Evolutionary conservation across 1,284 basidiomycete genomes (phyloP).

Genomic region (Xanthoconium separans): DNA sequence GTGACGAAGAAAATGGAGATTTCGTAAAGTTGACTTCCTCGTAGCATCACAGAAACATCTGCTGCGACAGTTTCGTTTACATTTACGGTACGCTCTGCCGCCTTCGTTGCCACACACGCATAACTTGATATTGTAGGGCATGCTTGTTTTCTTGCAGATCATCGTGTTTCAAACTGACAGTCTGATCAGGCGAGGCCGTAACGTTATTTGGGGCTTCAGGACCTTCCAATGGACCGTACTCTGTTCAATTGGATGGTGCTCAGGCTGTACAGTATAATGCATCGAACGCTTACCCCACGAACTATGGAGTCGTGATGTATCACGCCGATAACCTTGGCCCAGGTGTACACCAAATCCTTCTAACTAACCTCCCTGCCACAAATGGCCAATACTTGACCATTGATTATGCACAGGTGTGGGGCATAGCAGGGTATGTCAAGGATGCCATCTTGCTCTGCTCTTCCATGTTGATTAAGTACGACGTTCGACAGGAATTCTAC

Average conservation of each 20-base stretch:
- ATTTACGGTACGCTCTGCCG: conserved; percentile 27
- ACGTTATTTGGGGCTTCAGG: conserved; percentile 26
- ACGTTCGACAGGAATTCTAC: not conserved
- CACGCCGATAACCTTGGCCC: conserved; percentile 31
- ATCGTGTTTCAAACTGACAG: not conserved
- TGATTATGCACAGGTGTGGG: conserved; percentile 26
- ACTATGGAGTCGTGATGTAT: conserved; percentile 25
- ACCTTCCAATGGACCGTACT: conserved; percentile 24
- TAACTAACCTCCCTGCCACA: conserved; percentile 24
- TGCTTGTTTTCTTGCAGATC: not conserved
- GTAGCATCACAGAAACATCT: conserved; percentile 23
- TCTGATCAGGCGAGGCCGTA: conserved; percentile 25
- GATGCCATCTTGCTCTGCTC: not conserved
- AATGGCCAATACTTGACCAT: conserved; percentile 21
- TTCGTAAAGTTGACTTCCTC: conserved; percentile 1
- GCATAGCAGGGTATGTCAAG: conserved; percentile 13
- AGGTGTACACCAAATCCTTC: conserved; percentile 21
- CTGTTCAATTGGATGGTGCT: conserved; percentile 21
- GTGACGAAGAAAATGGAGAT: not conserved
- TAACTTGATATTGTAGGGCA: conserved; percentile 15
- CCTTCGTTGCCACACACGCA: not conserved
- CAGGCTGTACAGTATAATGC: conserved; percentile 22
- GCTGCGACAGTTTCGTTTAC: conserved; percentile 27
- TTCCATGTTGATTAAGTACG: conserved; percentile 1
- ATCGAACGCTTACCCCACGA: conserved; percentile 14